Evolutionary conservation across 306 rosid species (phyloP).

Genomic region (Cucurbita maxima): DNA sequence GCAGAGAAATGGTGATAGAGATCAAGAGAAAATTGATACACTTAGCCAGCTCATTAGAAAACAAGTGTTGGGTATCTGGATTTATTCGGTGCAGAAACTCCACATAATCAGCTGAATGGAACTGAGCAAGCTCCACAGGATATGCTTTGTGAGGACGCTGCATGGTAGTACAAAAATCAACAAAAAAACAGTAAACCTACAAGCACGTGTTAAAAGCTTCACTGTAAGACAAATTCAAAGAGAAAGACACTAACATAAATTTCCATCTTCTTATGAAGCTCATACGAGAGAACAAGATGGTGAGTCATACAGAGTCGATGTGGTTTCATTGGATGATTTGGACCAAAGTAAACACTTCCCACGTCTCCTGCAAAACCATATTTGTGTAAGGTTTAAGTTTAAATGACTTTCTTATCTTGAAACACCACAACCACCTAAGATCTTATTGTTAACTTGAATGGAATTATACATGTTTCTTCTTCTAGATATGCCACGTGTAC

Average conservation of each 20-base stretch:
- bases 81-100: conserved; percentile 87
- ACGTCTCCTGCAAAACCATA: conserved; percentile 66
- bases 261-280: conserved; percentile 95
- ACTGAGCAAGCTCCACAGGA: conserved; percentile 98
- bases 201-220: not conserved
- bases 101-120: conserved; percentile 87
- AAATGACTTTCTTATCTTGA: not conserved
- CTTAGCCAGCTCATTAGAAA: conserved; percentile 53
- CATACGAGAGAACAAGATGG: conserved; percentile 94
- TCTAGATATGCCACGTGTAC: not conserved
- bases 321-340: conserved; percentile 98
- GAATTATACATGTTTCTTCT: not conserved
- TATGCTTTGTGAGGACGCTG: conserved; percentile 99
- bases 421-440: not conserved
- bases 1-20: not conserved
- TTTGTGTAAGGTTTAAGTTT: not conserved
- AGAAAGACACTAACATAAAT: conserved; percentile 54
- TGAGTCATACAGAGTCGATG: conserved; percentile 98
- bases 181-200: not conserved
- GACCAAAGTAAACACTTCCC: conserved; percentile 95
- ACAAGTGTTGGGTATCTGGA: conserved; percentile 75
- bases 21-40: conserved; percentile 25
- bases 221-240: not conserved
- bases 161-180: conserved; percentile 8
- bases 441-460: not conserved